Evolutionary conservation across 2,329 filamentous ascomycete genomes (phyloP).

Genomic region (Apiospora phragmitis): DNA sequence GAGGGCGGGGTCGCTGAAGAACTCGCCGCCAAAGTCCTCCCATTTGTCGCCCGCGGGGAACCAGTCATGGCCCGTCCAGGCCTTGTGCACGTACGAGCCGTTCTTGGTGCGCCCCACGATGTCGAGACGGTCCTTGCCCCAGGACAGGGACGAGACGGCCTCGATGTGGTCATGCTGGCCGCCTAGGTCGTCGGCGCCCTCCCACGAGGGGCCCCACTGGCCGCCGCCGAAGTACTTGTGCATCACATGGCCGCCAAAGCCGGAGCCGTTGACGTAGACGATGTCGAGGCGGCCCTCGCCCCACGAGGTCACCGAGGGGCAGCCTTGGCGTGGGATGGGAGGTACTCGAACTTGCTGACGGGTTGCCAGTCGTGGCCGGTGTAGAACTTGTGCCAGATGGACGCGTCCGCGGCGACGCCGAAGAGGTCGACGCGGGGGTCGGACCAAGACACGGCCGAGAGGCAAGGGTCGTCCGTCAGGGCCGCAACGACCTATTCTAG

Average conservation of each 20-base stretch:
- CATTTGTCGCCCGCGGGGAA: slow-evolving; percentile 14
- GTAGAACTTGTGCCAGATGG: slow-evolving; percentile 16
- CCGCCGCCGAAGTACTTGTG: slow-evolving; percentile 24
- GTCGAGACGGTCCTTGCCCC: slow-evolving; percentile 20
- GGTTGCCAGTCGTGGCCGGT: slow-evolving; percentile 24
- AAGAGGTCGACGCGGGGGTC: slow-evolving; percentile 14
- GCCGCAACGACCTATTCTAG: not conserved
- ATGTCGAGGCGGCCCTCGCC: slow-evolving; percentile 20
- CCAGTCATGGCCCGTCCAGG: slow-evolving; percentile 21
- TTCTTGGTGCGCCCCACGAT: slow-evolving; percentile 18
- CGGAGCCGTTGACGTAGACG: slow-evolving; percentile 17
- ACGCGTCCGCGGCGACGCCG: slow-evolving; percentile 9
- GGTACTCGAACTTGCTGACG: slow-evolving; percentile 17
- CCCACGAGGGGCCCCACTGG: slow-evolving; percentile 23
- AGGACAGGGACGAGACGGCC: slow-evolving; percentile 9
- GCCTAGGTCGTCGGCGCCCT: slow-evolving; percentile 17
- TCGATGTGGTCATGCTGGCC: slow-evolving; percentile 11
- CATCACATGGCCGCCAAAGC: slow-evolving; percentile 15
- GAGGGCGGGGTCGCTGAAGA: slow-evolving; percentile 15
- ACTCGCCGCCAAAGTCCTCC: slow-evolving; percentile 20
- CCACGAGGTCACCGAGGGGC: slow-evolving; percentile 21
- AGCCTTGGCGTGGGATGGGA: slow-evolving; percentile 15
- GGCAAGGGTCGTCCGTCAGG: not conserved
- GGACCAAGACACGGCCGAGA: slow-evolving; percentile 11
- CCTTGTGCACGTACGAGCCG: slow-evolving; percentile 22